These are phyloP conservation scores for Harringtonia lauricola DNA, from an alignment of 2,329 filamentous ascomycete species.

Conservation along the genomic window DNA sequence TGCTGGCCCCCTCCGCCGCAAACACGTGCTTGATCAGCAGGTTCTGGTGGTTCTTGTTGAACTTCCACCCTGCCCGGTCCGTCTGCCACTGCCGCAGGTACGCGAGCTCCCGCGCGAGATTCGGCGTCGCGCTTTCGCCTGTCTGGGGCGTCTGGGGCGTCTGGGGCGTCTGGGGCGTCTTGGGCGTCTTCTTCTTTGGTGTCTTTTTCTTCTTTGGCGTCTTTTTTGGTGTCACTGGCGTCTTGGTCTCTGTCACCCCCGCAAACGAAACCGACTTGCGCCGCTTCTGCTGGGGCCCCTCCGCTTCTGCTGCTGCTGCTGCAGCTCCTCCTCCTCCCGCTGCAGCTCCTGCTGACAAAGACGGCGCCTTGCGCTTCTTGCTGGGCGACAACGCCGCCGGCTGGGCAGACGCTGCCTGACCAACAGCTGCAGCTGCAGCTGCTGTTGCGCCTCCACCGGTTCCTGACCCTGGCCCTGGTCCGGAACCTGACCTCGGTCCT, in stretches of 20 bases:
- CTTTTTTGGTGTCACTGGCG: constrained; percentile 12
- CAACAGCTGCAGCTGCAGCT: constrained; percentile 15
- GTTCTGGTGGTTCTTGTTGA: constrained; percentile 88
- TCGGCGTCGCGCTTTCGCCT: constrained; percentile 27
- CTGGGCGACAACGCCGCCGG: background rate
- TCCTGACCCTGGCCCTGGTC: background rate
- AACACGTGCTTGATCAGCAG: constrained; percentile 76
- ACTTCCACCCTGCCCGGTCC: constrained; percentile 71
- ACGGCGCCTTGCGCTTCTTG: constrained; percentile 10
- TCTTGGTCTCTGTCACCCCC: background rate
- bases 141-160: constrained; percentile 15
- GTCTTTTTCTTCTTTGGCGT: background rate
- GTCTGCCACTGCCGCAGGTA: constrained; percentile 71
- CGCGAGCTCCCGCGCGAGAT: constrained; percentile 53
- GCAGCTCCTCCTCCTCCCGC: no score
- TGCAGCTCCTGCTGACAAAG: no score
- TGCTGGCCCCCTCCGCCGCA: constrained; percentile 44
- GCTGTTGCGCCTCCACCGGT: constrained; percentile 13
- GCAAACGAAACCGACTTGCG: constrained; percentile 40
- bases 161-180: constrained; percentile 12
- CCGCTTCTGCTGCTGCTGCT: no score
- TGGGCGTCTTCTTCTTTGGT: constrained; percentile 11
- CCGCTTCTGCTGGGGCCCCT: no score
- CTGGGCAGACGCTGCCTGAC: background rate
- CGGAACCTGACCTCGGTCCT: no score